A percentile compares a stretch with the other conserved stretches of the same genome.
These are phyloP conservation scores for Plasmopara halstedii DNA, from an alignment of 352 stramenopile species.

Conservation along the genomic window DNA sequence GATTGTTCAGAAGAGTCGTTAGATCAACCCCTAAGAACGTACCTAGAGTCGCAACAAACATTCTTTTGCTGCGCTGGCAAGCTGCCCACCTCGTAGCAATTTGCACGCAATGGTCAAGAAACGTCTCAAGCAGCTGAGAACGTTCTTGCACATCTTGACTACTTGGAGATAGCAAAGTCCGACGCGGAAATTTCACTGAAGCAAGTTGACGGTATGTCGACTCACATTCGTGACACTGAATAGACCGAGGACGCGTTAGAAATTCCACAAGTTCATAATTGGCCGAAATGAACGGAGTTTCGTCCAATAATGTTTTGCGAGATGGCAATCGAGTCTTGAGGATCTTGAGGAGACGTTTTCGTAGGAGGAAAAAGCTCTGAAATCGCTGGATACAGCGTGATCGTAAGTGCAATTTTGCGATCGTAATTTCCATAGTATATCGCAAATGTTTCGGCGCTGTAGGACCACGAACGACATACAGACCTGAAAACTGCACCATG, in stretches of 20 bases:
- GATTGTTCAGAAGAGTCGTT: constrained; percentile 9
- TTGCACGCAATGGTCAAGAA: constrained; percentile 33
- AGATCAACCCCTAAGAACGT: constrained; percentile 55
- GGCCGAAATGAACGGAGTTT: constrained; percentile 15
- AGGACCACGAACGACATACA: constrained; percentile 50
- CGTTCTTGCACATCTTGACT: constrained; percentile 38
- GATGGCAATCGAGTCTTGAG: constrained; percentile 25
- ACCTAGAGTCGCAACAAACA: constrained; percentile 33
- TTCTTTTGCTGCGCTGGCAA: constrained; percentile 38
- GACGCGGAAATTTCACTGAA: constrained; percentile 38
- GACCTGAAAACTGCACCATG: constrained; percentile 37
- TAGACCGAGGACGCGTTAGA: constrained; percentile 13
- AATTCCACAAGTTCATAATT: constrained; percentile 21
- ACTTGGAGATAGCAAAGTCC: constrained; percentile 39
- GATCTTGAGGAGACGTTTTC: constrained; percentile 36
- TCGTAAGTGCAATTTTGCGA: constrained; percentile 36
- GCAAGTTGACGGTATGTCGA: constrained; percentile 29
- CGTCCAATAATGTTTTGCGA: constrained; percentile 8
- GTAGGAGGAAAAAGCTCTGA: constrained; percentile 44
- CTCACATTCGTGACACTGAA: constrained; percentile 34
- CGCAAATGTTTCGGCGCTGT: constrained; percentile 44
- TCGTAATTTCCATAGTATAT: constrained; percentile 56
- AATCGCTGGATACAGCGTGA: constrained; percentile 50
- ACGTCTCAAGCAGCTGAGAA: constrained; percentile 42
- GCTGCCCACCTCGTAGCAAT: constrained; percentile 35